A percentile compares a stretch with the other conserved stretches of the same genome.
Evolutionary conservation across 2,329 filamentous ascomycete species (phyloP).

Genomic region (Fusarium compactum): DNA sequence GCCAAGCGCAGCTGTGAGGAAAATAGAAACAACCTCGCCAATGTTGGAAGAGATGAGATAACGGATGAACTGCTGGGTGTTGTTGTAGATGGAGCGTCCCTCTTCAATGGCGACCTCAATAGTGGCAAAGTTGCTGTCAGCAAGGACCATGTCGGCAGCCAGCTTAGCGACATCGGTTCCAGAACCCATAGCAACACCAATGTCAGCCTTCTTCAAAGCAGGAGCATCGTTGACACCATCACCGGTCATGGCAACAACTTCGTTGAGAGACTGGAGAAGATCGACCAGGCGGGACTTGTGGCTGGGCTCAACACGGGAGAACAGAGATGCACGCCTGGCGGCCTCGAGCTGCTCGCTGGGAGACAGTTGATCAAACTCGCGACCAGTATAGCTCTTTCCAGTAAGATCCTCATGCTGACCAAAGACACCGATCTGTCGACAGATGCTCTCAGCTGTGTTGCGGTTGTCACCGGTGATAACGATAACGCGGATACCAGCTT

Average conservation of each 20-base stretch:
- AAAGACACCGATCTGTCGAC: constrained; percentile 96
- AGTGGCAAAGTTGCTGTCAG: constrained; percentile 98
- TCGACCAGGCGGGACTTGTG: constrained; percentile 99
- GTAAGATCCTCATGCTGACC: constrained; percentile 81
- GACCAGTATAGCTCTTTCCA: constrained; percentile 95
- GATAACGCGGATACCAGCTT: constrained; percentile 94
- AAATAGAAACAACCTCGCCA: constrained; percentile 98
- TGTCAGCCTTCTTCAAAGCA: constrained; percentile 97
- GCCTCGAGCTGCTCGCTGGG: constrained; percentile 84
- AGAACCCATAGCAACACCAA: constrained; percentile 98
- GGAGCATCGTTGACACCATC: constrained; percentile 99
- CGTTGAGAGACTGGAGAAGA: constrained; percentile 89
- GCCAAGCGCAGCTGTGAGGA: constrained; percentile 93
- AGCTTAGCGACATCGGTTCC: constrained; percentile 97
- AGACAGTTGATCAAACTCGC: constrained; percentile 90
- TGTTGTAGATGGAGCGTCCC: constrained; percentile 98
- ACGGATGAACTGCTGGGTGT: constrained; percentile 99
- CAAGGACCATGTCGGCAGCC: constrained; percentile 97
- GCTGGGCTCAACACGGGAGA: constrained; percentile 93
- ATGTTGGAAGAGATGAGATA: constrained; percentile 99
- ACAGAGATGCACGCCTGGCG: constrained; percentile 86
- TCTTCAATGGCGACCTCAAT: constrained; percentile 97
- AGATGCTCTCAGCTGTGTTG: constrained; percentile 97
- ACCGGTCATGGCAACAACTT: constrained; percentile 99
- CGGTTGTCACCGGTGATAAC: constrained; percentile 99